Evolutionary conservation across 371 early-diverging fungal species (phyloP).

Genomic region (Smittium culicis): DNA sequence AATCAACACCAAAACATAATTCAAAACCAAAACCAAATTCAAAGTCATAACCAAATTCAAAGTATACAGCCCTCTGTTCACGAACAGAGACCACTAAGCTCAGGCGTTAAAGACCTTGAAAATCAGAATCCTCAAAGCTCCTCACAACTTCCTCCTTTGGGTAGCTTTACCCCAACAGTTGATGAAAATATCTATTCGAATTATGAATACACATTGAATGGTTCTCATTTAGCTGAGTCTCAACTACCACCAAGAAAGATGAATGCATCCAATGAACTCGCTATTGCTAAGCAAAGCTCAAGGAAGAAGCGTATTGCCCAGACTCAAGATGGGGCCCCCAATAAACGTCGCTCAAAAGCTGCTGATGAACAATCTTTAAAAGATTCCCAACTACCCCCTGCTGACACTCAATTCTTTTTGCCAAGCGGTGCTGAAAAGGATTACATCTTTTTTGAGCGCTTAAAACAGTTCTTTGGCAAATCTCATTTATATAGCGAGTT

Average conservation of each 20-base stretch:
- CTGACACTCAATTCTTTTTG: not conserved
- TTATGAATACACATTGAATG: not conserved
- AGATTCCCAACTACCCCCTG: not conserved
- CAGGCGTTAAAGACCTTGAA: not conserved
- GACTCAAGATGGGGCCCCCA: not conserved
- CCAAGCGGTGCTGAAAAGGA: slow-evolving; percentile 46
- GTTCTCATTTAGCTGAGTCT: not conserved
- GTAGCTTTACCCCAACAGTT: not conserved
- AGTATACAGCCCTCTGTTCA: too few species aligned
- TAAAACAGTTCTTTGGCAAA: slow-evolving; percentile 70
- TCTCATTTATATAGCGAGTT: slow-evolving; percentile 89
- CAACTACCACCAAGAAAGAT: not conserved
- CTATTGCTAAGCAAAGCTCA: not conserved
- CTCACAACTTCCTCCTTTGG: not conserved
- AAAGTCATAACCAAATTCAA: not conserved
- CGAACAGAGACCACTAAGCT: too few species aligned
- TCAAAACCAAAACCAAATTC: not conserved
- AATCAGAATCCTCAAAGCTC: not conserved
- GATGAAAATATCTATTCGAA: not conserved
- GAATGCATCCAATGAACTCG: not conserved
- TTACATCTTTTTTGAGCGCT: slow-evolving; percentile 79
- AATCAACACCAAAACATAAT: not conserved
- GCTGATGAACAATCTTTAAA: not conserved
- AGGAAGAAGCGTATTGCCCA: not conserved
- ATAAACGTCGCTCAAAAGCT: not conserved